These are phyloP conservation scores for Magnolia officinalis DNA, from an alignment of 164 flowering plant genomes.

Conservation along the genomic window DNA sequence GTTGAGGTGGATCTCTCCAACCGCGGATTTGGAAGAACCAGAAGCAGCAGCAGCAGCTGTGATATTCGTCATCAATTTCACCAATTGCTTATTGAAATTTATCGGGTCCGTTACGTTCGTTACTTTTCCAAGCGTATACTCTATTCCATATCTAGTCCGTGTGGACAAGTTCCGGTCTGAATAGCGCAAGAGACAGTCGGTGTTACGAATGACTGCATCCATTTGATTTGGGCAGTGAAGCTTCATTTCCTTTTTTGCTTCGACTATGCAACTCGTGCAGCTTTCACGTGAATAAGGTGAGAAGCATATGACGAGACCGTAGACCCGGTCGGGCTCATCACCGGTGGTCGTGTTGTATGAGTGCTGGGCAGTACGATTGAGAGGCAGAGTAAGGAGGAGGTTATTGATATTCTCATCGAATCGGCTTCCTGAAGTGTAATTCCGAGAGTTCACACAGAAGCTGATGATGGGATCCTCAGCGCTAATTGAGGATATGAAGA, in stretches of 20 bases:
- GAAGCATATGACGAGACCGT: not conserved
- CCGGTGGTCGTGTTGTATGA: not conserved
- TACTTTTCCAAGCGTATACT: too few species aligned
- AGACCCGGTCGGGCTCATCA: not conserved
- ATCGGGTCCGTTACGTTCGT: not conserved
- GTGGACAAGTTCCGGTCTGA: constrained; percentile 9
- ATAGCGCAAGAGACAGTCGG: constrained; percentile 32
- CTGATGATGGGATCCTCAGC: not conserved
- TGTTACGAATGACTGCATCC: constrained; percentile 17
- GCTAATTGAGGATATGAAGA: not conserved
- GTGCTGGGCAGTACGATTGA: too few species aligned
- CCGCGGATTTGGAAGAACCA: too few species aligned
- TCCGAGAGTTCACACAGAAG: not conserved
- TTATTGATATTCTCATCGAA: not conserved
- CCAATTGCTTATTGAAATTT: not conserved
- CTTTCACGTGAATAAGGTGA: constrained; percentile 4
- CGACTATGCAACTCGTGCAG: constrained; percentile 23
- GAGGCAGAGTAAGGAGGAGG: too few species aligned
- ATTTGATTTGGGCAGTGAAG: constrained; percentile 19
- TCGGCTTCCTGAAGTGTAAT: not conserved
- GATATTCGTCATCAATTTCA: not conserved
- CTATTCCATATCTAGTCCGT: too few species aligned
- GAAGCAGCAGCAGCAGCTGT: not conserved
- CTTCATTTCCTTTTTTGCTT: not conserved
- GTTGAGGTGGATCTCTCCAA: not conserved